Evolutionary conservation across 257 asterid genomes (phyloP).

Genomic region (Ajuga chamaepitys): DNA sequence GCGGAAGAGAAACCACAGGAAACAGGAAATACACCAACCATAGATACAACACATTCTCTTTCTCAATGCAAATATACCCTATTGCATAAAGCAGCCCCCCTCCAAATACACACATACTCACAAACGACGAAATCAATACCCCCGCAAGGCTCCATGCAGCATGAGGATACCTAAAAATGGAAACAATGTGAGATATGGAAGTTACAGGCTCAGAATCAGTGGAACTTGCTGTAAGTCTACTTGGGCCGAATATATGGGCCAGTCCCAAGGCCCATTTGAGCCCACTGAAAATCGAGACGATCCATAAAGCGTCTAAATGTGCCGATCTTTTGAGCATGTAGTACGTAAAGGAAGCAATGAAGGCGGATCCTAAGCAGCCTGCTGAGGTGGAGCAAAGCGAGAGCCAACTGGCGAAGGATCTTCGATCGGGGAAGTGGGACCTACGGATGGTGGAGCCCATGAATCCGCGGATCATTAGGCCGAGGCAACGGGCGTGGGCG

Average conservation of each 20-base stretch:
- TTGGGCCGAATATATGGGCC: slow-evolving; percentile 42
- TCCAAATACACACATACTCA: slow-evolving; percentile 64
- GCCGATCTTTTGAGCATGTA: slow-evolving; percentile 58
- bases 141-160: slow-evolving; percentile 79
- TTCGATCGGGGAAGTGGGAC: slow-evolving; percentile 40
- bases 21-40: slow-evolving; percentile 66
- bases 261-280: slow-evolving; percentile 69
- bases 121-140: slow-evolving; percentile 67
- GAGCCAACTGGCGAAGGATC: slow-evolving; percentile 52
- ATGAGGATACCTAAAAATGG: slow-evolving; percentile 69
- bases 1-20: slow-evolving; percentile 71
- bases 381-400: slow-evolving; percentile 72
- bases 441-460: slow-evolving; percentile 45
- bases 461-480: slow-evolving; percentile 67
- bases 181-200: slow-evolving; percentile 34
- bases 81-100: slow-evolving; percentile 55
- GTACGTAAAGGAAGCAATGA: slow-evolving; percentile 61
- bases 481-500: slow-evolving; percentile 66
- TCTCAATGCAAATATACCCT: slow-evolving; percentile 48
- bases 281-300: slow-evolving; percentile 89
- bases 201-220: slow-evolving; percentile 13
- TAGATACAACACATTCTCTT: slow-evolving; percentile 34
- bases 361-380: slow-evolving; percentile 70
- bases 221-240: slow-evolving; percentile 24
- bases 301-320: slow-evolving; percentile 74